Evolutionary conservation across 371 early-diverging fungal species (phyloP).

Genomic region (Mucor lusitanicus): DNA sequence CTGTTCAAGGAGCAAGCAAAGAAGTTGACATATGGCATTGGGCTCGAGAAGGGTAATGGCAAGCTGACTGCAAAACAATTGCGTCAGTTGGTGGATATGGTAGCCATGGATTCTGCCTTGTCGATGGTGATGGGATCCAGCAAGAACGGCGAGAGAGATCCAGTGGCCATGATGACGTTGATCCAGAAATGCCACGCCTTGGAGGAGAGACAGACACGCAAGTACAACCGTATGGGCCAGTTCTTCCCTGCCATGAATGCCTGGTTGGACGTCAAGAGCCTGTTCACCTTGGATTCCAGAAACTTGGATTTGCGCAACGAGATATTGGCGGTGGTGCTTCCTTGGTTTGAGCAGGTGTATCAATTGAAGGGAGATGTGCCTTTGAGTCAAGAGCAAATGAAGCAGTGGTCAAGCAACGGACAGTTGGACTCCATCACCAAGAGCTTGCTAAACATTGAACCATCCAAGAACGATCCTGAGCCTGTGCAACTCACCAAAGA

Average conservation of each 20-base stretch:
- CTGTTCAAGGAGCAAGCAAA: conserved; percentile 21
- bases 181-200: conserved; percentile 16
- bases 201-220: conserved; percentile 20
- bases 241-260: conserved; percentile 21
- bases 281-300: conserved; percentile 1
- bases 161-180: conserved; percentile 18
- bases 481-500: conserved; percentile 38
- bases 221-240: conserved; percentile 30
- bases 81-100: conserved; percentile 31
- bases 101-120: conserved; percentile 37
- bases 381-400: background rate
- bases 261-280: background rate
- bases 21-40: conserved; percentile 19
- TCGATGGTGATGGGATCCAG: conserved; percentile 25
- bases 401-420: background rate
- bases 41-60: background rate
- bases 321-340: conserved; percentile 14
- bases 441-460: conserved; percentile 20
- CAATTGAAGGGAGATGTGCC: background rate
- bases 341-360: conserved; percentile 12
- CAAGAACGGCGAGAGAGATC: conserved; percentile 3
- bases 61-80: conserved; percentile 24
- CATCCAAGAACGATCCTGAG: conserved; percentile 41
- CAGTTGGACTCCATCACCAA: conserved; percentile 9
- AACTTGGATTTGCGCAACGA: background rate